A percentile compares a stretch with the other conserved stretches of the same genome.
Evolutionary conservation across 768 basidiomycete genomes (phyloP).

Genomic region (Amanita molliuscula): DNA sequence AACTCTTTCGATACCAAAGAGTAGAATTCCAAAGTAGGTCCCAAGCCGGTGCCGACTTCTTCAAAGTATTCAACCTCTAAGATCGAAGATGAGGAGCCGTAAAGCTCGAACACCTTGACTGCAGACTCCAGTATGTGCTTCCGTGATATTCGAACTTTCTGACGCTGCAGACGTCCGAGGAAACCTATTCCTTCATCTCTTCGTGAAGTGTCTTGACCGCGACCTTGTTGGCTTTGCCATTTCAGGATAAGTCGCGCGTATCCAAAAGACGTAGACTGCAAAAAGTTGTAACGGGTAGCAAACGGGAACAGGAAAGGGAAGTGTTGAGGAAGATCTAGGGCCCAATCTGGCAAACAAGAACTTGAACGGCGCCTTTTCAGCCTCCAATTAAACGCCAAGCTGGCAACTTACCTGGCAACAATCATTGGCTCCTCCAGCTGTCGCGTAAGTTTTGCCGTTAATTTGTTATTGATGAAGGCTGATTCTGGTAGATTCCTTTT

Average conservation of each 20-base stretch:
- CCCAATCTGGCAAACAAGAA: slow-evolving; percentile 96
- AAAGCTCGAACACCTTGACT: slow-evolving; percentile 93
- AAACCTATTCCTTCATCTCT: slow-evolving; percentile 89
- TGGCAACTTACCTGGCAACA: slow-evolving; percentile 68
- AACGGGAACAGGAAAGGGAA: slow-evolving; percentile 99
- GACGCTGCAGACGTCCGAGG: slow-evolving; percentile 84
- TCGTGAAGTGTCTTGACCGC: slow-evolving; percentile 68
- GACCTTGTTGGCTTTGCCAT: slow-evolving; percentile 83
- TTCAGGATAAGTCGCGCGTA: slow-evolving; percentile 92
- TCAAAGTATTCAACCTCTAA: slow-evolving; percentile 99
- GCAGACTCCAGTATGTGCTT: slow-evolving; percentile 93
- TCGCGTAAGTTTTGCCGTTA: slow-evolving; percentile 94
- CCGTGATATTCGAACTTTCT: slow-evolving; percentile 94
- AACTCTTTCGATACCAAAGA: slow-evolving; percentile 96
- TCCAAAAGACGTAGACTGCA: slow-evolving; percentile 96
- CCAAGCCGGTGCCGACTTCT: slow-evolving; percentile 95
- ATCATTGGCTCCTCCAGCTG: slow-evolving; percentile 99
- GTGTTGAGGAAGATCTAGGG: slow-evolving; percentile 87
- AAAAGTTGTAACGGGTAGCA: slow-evolving; percentile 92
- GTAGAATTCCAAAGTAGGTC: slow-evolving; percentile 97
- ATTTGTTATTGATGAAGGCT: slow-evolving; percentile 93
- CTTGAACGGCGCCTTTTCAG: slow-evolving; percentile 27
- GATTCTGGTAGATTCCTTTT: slow-evolving; percentile 63
- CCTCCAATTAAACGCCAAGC: not conserved
- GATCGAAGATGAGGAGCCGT: slow-evolving; percentile 87